phyloP scores from a whole-genome alignment of 140 eudicot species.

The Anethum foeniculum region DNA sequence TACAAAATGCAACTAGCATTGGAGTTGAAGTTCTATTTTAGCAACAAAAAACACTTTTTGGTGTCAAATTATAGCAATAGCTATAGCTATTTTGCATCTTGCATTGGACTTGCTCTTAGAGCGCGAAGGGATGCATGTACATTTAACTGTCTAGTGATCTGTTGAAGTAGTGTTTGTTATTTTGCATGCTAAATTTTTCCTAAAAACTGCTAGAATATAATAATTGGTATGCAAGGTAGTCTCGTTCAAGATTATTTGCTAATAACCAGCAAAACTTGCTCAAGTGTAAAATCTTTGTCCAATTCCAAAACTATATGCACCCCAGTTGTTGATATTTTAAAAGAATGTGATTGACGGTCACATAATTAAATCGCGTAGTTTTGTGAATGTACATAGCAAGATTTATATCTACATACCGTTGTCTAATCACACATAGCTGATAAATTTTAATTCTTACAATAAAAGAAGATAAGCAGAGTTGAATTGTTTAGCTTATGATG shows the following conservation, averaged over 20 bases:
- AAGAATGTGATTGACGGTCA: not conserved
- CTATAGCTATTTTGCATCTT: too few species aligned
- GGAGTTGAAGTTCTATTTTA: too few species aligned
- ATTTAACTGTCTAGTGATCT: not conserved
- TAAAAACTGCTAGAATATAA: not conserved
- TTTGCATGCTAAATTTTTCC: not conserved
- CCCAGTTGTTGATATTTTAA: not conserved
- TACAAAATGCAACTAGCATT: too few species aligned
- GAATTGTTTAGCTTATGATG: not conserved
- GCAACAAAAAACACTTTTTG: too few species aligned
- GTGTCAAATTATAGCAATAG: too few species aligned
- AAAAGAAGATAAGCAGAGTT: not conserved
- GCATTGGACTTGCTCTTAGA: too few species aligned
- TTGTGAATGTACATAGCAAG: not conserved
- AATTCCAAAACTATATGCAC: not conserved
- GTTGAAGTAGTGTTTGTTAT: not conserved
- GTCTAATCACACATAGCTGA: not conserved
- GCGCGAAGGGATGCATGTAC: constrained; percentile 92
- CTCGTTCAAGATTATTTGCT: not conserved
- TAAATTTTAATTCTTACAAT: not conserved
- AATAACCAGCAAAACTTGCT: not conserved
- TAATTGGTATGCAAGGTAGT: not conserved
- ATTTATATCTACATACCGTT: not conserved
- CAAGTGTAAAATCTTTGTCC: not conserved
- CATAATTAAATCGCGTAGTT: not conserved